These are phyloP conservation scores for Umbelopsis isabellina DNA, from an alignment of 192 early-diverging fungal genomes.

Conservation along the genomic window DNA sequence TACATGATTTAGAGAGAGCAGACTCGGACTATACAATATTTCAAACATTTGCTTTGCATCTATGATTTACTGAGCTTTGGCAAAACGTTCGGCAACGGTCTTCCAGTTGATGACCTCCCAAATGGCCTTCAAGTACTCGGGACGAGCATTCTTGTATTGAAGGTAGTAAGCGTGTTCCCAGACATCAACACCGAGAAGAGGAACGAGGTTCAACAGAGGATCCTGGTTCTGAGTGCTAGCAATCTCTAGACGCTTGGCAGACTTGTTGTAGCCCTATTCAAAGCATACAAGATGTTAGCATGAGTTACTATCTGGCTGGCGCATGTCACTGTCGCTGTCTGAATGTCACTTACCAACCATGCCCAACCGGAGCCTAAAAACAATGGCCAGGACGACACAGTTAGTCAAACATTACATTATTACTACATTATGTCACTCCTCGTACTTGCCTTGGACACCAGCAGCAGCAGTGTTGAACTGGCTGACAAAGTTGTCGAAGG, in stretches of 20 bases:
- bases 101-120: constrained; percentile 99
- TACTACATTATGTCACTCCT: background rate
- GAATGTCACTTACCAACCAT: constrained; percentile 71
- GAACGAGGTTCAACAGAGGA: constrained; percentile 67
- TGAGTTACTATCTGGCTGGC: too few relatives aligned
- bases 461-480: constrained; percentile 81
- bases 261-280: constrained; percentile 77
- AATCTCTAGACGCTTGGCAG: constrained; percentile 78
- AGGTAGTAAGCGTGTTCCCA: constrained; percentile 99
- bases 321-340: too few relatives aligned
- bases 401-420: constrained; percentile 22
- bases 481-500: constrained; percentile 75
- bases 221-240: constrained; percentile 92
- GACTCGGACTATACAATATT: too few relatives aligned
- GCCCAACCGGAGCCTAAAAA: constrained; percentile 84
- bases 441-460: constrained; percentile 71
- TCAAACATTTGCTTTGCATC: background rate
- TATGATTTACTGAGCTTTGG: constrained; percentile 59
- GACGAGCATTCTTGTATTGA: constrained; percentile 96
- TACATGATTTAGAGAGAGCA: too few relatives aligned
- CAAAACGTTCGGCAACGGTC: constrained; percentile 86
- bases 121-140: constrained; percentile 94
- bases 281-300: background rate
- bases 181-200: constrained; percentile 90
- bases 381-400: background rate